These are phyloP conservation scores for Asclepias syriaca DNA, from an alignment of 257 asterid species.

Conservation along the genomic window DNA sequence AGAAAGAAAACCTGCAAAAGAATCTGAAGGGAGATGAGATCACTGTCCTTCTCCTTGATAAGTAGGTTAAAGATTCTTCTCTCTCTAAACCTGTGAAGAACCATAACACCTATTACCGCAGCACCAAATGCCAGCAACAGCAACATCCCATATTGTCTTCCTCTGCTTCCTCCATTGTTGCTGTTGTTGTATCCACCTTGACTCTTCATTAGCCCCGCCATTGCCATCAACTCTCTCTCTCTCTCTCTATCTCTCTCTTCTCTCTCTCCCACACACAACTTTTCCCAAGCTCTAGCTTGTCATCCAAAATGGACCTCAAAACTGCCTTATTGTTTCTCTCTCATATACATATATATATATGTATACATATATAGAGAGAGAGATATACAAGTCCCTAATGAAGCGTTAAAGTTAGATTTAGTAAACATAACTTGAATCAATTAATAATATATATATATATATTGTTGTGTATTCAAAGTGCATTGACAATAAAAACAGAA, in stretches of 20 bases:
- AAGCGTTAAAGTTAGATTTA: too few species aligned
- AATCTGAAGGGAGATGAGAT: slow-evolving; percentile 44
- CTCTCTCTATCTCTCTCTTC: slow-evolving; percentile 4
- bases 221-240: slow-evolving; percentile 19
- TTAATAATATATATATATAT: too few species aligned
- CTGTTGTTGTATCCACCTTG: slow-evolving; percentile 19
- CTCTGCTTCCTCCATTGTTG: slow-evolving; percentile 17
- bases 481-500: neutral
- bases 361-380: too few species aligned
- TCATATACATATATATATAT: neutral
- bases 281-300: too few species aligned
- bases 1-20: slow-evolving; percentile 48
- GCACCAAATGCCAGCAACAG: slow-evolving; percentile 46
- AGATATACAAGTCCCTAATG: too few species aligned
- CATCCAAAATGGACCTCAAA: too few species aligned
- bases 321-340: neutral
- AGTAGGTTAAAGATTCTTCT: slow-evolving; percentile 40
- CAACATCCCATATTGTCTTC: slow-evolving; percentile 35
- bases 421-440: too few species aligned
- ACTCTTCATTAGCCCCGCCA: slow-evolving; percentile 29
- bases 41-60: slow-evolving; percentile 41
- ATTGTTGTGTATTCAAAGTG: neutral
- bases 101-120: slow-evolving; percentile 48
- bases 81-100: slow-evolving; percentile 48
- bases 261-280: neutral